Conservation (phyloP, 2,329 filamentous ascomycete genomes). For the Sclerotinia minor region DNA sequence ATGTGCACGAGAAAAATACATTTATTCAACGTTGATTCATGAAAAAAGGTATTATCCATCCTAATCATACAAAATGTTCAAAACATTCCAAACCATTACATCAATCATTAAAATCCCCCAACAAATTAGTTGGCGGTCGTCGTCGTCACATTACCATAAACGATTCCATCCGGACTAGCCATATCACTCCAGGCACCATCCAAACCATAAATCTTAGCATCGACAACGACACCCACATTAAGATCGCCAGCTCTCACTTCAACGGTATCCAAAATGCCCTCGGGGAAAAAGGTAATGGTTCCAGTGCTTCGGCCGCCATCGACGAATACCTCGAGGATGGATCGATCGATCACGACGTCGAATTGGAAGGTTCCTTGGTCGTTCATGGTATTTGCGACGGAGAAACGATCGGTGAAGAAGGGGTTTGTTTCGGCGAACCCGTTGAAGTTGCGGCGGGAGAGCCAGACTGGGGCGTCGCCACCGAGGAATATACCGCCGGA, state of each 20-base stretch:
- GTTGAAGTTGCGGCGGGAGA: conserved; percentile 51
- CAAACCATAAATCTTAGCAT: conserved; percentile 44
- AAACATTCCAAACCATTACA: background rate
- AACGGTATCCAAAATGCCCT: conserved; percentile 41
- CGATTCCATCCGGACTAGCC: conserved; percentile 31
- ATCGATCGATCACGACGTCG: conserved; percentile 54
- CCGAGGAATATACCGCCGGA: conserved; percentile 52
- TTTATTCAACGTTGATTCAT: background rate
- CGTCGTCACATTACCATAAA: conserved; percentile 35
- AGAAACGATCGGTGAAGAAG: conserved; percentile 57
- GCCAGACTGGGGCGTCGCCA: conserved; percentile 52
- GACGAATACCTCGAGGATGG: conserved; percentile 56
- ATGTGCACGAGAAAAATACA: background rate
- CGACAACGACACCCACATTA: conserved; percentile 34
- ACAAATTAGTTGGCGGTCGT: background rate
- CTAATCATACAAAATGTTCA: background rate
- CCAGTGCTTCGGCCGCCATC: conserved; percentile 52
- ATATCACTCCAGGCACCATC: conserved; percentile 43
- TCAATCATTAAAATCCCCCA: background rate
- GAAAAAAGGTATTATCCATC: background rate
- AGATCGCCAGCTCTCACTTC: conserved; percentile 35
- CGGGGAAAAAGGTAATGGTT: conserved; percentile 54
- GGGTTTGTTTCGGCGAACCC: conserved; percentile 49
- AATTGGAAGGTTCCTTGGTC: conserved; percentile 40
- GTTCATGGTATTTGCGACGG: conserved; percentile 32